Percentiles rank a stretch among this genome's conserved stretches.
phyloP scores from a whole-genome alignment of 257 asterid genomes.

The Solanum verrucosum region DNA sequence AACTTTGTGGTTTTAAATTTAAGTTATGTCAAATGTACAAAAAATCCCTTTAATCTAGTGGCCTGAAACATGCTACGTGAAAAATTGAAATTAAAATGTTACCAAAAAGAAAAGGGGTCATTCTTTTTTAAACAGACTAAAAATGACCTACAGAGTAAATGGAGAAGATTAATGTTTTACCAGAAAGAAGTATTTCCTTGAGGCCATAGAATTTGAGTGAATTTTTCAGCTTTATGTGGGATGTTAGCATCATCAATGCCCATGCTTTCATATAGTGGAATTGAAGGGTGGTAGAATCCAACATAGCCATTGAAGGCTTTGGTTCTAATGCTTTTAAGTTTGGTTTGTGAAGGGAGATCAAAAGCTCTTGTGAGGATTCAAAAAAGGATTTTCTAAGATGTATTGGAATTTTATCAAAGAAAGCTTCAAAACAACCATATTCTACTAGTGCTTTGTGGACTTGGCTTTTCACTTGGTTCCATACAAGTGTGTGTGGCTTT shows the following conservation, averaged over 20 bases:
- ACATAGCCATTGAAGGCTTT: slow-evolving; percentile 46
- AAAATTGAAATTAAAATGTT: too few relatives aligned
- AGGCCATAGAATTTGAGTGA: slow-evolving; percentile 42
- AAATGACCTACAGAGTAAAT: background rate
- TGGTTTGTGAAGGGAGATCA: slow-evolving; percentile 43
- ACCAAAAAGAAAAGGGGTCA: too few relatives aligned
- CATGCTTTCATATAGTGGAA: slow-evolving; percentile 54
- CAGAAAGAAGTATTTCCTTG: slow-evolving; percentile 42
- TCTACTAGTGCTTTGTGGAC: too few relatives aligned
- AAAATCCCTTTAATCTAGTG: too few relatives aligned
- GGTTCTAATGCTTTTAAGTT: slow-evolving; percentile 28
- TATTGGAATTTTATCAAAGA: slow-evolving; percentile 18
- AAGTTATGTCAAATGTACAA: too few relatives aligned
- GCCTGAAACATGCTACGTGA: too few relatives aligned
- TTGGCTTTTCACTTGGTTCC: slow-evolving; percentile 19
- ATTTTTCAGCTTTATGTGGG: slow-evolving; percentile 11
- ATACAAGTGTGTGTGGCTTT: slow-evolving; percentile 12
- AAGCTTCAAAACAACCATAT: slow-evolving; percentile 56
- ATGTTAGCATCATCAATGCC: slow-evolving; percentile 34
- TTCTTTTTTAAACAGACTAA: too few relatives aligned
- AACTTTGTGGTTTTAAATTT: too few relatives aligned
- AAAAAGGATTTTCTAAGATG: slow-evolving; percentile 23
- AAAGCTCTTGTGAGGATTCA: slow-evolving; percentile 24
- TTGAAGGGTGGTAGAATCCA: slow-evolving; percentile 30
- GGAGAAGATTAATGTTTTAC: slow-evolving; percentile 7